These are phyloP conservation scores for Leishmania lainsoni DNA, from an alignment of 208 protist genomes.

Conservation along the genomic window DNA sequence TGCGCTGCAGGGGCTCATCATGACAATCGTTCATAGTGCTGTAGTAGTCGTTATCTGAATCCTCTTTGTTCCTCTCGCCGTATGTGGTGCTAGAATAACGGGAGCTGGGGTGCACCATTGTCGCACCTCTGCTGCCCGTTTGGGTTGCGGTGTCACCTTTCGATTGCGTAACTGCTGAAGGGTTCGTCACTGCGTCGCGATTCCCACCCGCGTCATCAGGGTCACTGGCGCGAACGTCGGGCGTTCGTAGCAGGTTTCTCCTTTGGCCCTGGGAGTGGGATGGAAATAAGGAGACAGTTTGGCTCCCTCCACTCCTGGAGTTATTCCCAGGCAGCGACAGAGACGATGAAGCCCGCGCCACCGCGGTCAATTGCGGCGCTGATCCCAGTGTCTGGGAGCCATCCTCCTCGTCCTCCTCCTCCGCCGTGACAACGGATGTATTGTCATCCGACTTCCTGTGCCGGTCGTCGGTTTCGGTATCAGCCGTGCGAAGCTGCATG, in stretches of 20 bases:
- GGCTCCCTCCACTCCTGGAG: too few relatives aligned
- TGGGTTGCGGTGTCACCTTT: background rate
- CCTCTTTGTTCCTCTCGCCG: background rate
- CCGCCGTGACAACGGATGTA: background rate
- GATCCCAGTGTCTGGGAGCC: background rate
- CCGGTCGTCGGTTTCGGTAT: background rate
- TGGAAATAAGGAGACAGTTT: background rate
- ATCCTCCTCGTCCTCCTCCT: background rate
- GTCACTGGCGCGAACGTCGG: background rate
- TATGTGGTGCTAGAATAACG: background rate
- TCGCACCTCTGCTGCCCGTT: background rate
- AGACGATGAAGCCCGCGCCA: background rate
- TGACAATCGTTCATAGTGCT: background rate
- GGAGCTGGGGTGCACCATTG: background rate
- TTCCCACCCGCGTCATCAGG: background rate
- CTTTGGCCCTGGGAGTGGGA: background rate
- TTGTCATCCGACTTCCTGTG: background rate
- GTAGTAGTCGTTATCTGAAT: background rate
- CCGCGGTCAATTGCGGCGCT: background rate
- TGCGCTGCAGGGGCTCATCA: background rate
- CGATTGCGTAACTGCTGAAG: background rate
- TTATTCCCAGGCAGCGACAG: background rate
- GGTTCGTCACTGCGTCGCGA: background rate
- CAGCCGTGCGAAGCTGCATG: conserved; percentile 26
- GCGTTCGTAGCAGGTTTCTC: background rate